Percentiles rank a stretch among this genome's conserved stretches.
These are phyloP conservation scores for Lanmaoa rubissima DNA, from an alignment of 768 basidiomycete genomes.

Conservation along the genomic window DNA sequence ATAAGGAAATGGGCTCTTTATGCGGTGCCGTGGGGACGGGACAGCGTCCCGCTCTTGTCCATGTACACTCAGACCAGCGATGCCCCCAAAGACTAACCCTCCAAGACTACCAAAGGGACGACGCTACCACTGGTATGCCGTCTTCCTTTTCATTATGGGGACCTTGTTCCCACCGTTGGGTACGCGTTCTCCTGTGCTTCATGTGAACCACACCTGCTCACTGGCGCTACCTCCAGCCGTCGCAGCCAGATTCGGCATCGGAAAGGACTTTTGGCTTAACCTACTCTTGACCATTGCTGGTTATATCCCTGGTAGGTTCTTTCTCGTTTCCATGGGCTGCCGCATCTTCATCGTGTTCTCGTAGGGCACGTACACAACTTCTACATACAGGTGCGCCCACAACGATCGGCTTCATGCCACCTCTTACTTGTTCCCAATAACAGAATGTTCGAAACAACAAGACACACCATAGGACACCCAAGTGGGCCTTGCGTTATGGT, in stretches of 20 bases:
- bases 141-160: slow-evolving; percentile 83
- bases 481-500: slow-evolving; percentile 91
- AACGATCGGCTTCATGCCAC: neutral
- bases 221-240: slow-evolving; percentile 58
- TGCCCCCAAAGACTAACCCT: slow-evolving; percentile 44
- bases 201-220: neutral
- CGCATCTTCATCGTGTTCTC: slow-evolving; percentile 7
- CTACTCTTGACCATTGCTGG: slow-evolving; percentile 84
- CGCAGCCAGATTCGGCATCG: slow-evolving; percentile 89
- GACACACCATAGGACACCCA: slow-evolving; percentile 87
- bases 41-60: neutral
- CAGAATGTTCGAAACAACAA: slow-evolving; percentile 97
- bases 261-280: slow-evolving; percentile 90
- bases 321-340: neutral
- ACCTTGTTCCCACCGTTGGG: slow-evolving; percentile 90
- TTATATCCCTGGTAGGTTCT: slow-evolving; percentile 73
- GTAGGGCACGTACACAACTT: slow-evolving; percentile 90
- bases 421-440: slow-evolving; percentile 7
- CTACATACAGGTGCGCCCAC: slow-evolving; percentile 70
- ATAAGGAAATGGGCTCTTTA: slow-evolving; percentile 3
- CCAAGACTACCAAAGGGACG: slow-evolving; percentile 57
- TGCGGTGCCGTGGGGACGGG: neutral
- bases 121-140: slow-evolving; percentile 77
- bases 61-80: slow-evolving; percentile 12
- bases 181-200: slow-evolving; percentile 33